These are phyloP conservation scores for Pezicula rhizophila DNA, from an alignment of 2,329 filamentous ascomycete genomes.

Conservation along the genomic window DNA sequence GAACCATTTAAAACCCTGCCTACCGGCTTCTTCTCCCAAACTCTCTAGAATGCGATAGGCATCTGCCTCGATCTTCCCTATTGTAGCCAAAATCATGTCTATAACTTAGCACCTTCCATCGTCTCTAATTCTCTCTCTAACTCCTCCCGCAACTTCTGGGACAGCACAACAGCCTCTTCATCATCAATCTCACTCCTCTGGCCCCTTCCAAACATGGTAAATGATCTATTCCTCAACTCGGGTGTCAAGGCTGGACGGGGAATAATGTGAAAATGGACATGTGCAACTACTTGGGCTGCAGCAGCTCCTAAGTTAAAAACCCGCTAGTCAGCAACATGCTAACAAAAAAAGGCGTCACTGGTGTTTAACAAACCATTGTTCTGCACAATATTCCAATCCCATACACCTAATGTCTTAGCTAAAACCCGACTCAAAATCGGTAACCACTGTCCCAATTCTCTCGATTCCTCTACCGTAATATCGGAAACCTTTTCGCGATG, in stretches of 20 bases:
- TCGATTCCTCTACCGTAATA: conserved; percentile 55
- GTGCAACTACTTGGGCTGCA: conserved; percentile 86
- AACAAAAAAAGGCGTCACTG: neutral
- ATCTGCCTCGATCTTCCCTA: no score
- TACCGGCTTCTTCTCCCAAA: no score
- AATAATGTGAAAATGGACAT: conserved; percentile 93
- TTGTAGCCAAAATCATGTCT: neutral
- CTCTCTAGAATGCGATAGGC: no score
- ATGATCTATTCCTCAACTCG: conserved; percentile 49
- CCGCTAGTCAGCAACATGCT: neutral
- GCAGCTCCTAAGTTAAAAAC: conserved; percentile 50
- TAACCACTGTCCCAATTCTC: conserved; percentile 61
- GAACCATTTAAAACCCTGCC: no score
- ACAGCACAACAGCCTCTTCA: conserved; percentile 59
- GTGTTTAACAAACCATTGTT: conserved; percentile 62
- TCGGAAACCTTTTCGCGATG: conserved; percentile 77
- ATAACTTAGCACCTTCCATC: conserved; percentile 18
- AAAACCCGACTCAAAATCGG: conserved; percentile 69
- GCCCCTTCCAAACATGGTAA: conserved; percentile 78
- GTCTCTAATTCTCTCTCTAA: conserved; percentile 40
- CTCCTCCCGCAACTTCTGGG: conserved; percentile 44
- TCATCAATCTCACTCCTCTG: conserved; percentile 70
- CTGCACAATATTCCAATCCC: conserved; percentile 94
- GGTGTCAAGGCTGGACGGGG: conserved; percentile 62
- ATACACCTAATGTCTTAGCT: conserved; percentile 60